Conservation (phyloP, 2,329 filamentous ascomycete genomes). For the Phoma sp. region DNA sequence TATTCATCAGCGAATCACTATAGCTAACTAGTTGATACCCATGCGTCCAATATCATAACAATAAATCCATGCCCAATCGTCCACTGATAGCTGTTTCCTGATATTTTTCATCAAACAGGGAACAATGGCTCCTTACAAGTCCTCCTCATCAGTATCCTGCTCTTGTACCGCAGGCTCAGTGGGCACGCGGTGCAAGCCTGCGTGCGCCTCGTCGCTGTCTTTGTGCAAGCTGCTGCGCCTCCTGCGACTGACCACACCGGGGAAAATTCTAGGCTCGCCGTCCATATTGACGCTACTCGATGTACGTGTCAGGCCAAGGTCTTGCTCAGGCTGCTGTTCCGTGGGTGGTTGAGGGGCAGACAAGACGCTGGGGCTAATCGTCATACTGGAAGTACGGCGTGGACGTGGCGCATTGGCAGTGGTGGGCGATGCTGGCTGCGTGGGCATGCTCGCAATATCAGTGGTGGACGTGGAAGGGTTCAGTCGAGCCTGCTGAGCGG, state of each 20-base stretch:
- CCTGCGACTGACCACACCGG: conserved; percentile 66
- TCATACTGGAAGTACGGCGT: conserved; percentile 39
- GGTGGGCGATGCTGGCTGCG: conserved; percentile 35
- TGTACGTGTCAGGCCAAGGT: conserved; percentile 27
- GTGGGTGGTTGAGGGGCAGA: conserved; percentile 28
- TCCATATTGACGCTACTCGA: conserved; percentile 41
- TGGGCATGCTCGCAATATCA: conserved; percentile 24
- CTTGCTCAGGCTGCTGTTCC: conserved; percentile 20
- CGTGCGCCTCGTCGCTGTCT: conserved; percentile 13
- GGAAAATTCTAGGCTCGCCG: conserved; percentile 73
- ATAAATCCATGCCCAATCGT: neutral
- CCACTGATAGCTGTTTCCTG: too few relatives aligned
- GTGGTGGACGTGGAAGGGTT: conserved; percentile 33
- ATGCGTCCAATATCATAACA: neutral
- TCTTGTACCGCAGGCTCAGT: conserved; percentile 26
- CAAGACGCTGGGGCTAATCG: conserved; percentile 29
- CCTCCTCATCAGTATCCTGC: conserved; percentile 13
- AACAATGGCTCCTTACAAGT: neutral
- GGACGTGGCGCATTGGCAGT: conserved; percentile 31
- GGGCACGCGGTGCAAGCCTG: conserved; percentile 20
- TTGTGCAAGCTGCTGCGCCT: conserved; percentile 33
- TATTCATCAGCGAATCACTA: neutral
- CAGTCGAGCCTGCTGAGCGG: conserved; percentile 47
- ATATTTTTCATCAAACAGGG: too few relatives aligned
- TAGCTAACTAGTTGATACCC: conserved; percentile 4